Evolutionary conservation across 1,284 basidiomycete species (phyloP), one percentile per base, ranked within the genome.

Genomic region (Rhodotorula sp.): DNA sequence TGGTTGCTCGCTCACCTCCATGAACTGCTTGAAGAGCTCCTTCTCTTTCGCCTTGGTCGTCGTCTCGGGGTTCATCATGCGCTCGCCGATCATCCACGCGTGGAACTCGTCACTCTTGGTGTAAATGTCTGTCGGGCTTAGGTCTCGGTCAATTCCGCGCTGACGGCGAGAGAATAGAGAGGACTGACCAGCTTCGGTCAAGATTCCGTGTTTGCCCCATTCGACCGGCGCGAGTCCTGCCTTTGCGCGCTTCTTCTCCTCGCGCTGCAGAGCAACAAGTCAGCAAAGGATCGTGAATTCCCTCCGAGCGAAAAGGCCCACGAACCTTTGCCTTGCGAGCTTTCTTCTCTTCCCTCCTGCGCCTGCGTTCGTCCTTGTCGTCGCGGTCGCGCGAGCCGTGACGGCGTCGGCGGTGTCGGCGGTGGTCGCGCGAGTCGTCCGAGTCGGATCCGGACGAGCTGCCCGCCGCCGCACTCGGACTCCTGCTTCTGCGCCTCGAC

Each of bases 191-290:
- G 87, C 81, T 78, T 93, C 92, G 48, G 86, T 87, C 71, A 96
- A 91, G 73, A 91, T 86, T 3, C 93, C 93, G 80, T 91, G 90
- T 81, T 91, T 92, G 21, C 93, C 93, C 91, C 91, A 95, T 74
- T 92, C 87, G 34, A 85, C 83, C 15, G 86, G 86, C 49, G 84
- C 84, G n/a, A 85, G 83, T 5, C 81, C 83, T 43, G 83, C 84
- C 67, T 86, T 86, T 76, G 87, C 87, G 3, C 61, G 62, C 29
- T 67, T 56, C 59, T 73, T 75, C 64, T 70, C 64, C 47, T 66
- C 66, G 20, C 59, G 57, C 59, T 65, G 52, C n/a, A 5, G 54
- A 21, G 52, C 3, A 2, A 7, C 26, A 3, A 23, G 23, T 62
- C 29, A 54, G 49, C 15, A 26, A 1, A 14, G 5, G 10, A 20